A percentile compares a stretch with the other conserved stretches of the same genome.
Evolutionary conservation across 345 rosid species (phyloP).

Genomic region (Hirschfeldia incana): DNA sequence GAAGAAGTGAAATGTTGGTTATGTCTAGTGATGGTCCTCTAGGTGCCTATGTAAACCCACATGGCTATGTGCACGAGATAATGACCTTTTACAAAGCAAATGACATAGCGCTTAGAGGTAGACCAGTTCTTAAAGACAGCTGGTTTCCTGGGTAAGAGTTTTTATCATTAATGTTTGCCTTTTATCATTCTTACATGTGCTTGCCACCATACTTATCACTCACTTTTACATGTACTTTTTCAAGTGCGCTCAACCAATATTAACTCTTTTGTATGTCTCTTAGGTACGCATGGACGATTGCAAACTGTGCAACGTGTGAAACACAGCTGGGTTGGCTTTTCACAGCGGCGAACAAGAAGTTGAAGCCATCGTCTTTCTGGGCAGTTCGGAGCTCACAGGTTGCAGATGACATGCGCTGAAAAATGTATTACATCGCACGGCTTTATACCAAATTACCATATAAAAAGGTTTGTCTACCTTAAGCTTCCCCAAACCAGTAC

Average conservation of each 20-base stretch:
- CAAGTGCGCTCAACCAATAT: neutral
- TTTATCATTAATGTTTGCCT: neutral
- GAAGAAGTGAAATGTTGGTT: constrained; percentile 92
- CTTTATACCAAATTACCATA: neutral
- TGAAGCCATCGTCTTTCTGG: constrained; percentile 89
- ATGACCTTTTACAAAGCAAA: constrained; percentile 72
- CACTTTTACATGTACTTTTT: neutral
- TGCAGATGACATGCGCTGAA: constrained; percentile 47
- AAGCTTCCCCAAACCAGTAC: constrained; percentile 8
- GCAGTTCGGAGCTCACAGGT: constrained; percentile 82
- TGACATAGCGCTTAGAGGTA: constrained; percentile 63
- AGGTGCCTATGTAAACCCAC: constrained; percentile 82
- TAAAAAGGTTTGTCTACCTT: constrained; percentile 1
- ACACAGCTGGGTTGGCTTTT: constrained; percentile 86
- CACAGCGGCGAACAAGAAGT: constrained; percentile 60
- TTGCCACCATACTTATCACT: neutral
- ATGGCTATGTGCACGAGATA: constrained; percentile 78
- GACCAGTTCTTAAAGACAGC: constrained; percentile 60
- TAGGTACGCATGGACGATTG: constrained; percentile 89
- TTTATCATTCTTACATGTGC: neutral
- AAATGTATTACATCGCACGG: neutral
- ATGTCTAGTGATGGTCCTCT: constrained; percentile 98
- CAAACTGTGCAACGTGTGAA: constrained; percentile 56
- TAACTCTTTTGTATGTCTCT: neutral
- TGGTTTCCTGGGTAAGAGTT: constrained; percentile 97